Conservation (phyloP, 176 grass and related monocot genomes). For the Hordeum vulgare region DNA sequence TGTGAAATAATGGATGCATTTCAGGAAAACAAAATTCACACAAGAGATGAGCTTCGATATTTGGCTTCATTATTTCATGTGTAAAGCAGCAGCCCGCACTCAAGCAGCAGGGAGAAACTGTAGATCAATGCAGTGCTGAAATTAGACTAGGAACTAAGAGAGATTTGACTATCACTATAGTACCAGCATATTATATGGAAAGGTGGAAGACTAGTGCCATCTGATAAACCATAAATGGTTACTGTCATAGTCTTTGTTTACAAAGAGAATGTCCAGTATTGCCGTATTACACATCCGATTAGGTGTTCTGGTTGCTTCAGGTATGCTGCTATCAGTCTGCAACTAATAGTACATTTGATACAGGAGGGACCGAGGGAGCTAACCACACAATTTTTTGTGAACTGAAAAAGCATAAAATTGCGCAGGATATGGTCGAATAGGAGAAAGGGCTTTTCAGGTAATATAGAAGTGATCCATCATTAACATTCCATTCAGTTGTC, state of each 20-base stretch:
- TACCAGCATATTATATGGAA: constrained; percentile 3
- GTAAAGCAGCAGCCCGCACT: neutral
- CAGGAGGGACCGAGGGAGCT: neutral
- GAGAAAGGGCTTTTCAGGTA: neutral
- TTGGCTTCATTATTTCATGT: constrained; percentile 3
- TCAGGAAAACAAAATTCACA: neutral
- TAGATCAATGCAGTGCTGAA: neutral
- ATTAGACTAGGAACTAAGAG: neutral
- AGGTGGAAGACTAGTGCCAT: neutral
- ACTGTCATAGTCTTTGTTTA: neutral
- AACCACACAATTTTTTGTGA: constrained; percentile 5
- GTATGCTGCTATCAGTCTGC: neutral
- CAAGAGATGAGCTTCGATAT: neutral
- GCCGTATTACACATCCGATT: neutral
- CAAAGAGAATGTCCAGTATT: neutral
- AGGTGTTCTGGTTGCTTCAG: neutral
- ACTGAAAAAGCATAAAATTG: neutral
- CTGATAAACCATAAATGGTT: neutral
- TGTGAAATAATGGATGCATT: neutral
- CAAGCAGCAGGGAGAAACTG: neutral
- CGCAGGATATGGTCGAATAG: neutral
- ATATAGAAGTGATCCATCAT: neutral
- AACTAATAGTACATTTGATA: neutral
- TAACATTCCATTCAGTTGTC: neutral
- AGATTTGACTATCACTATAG: neutral